phyloP scores from a whole-genome alignment of 2,329 filamentous ascomycete genomes.

The Clonostachys sp. region DNA sequence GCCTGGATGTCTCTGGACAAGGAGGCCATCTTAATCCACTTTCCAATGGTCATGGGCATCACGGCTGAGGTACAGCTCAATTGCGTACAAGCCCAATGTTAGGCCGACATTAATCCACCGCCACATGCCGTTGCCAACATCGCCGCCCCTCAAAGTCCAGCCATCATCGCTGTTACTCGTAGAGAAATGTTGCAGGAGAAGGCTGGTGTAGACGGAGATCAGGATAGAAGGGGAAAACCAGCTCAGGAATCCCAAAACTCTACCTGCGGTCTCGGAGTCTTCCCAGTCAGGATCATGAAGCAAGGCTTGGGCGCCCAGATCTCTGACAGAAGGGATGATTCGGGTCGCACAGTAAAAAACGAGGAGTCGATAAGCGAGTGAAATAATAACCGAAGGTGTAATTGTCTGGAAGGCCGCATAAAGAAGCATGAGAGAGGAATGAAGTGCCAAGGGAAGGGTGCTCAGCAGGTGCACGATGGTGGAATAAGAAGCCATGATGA shows the following conservation, averaged over 20 bases:
- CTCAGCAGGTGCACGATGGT: conserved; percentile 82
- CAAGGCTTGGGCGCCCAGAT: conserved; percentile 77
- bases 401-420: conserved; percentile 92
- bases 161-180: conserved; percentile 65
- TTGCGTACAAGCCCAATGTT: conserved; percentile 84
- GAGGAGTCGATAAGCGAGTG: conserved; percentile 85
- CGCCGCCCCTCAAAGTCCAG: conserved; percentile 83
- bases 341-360: conserved; percentile 94
- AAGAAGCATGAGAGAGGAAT: conserved; percentile 80
- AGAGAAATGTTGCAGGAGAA: conserved; percentile 93
- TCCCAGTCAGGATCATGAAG: conserved; percentile 83
- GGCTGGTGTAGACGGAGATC: conserved; percentile 92
- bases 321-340: conserved; percentile 90
- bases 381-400: conserved; percentile 93
- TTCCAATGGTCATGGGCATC: conserved; percentile 94
- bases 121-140: conserved; percentile 78
- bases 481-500: conserved; percentile 97
- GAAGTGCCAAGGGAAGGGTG: conserved; percentile 76
- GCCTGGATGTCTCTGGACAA: background rate
- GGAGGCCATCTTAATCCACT: conserved; percentile 60
- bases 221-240: conserved; percentile 95
- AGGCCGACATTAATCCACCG: conserved; percentile 88
- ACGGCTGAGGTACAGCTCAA: conserved; percentile 84
- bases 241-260: conserved; percentile 75
- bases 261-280: conserved; percentile 77